Conservation (phyloP, 352 stramenopile species). For the Phytopythium aichiense region DNA sequence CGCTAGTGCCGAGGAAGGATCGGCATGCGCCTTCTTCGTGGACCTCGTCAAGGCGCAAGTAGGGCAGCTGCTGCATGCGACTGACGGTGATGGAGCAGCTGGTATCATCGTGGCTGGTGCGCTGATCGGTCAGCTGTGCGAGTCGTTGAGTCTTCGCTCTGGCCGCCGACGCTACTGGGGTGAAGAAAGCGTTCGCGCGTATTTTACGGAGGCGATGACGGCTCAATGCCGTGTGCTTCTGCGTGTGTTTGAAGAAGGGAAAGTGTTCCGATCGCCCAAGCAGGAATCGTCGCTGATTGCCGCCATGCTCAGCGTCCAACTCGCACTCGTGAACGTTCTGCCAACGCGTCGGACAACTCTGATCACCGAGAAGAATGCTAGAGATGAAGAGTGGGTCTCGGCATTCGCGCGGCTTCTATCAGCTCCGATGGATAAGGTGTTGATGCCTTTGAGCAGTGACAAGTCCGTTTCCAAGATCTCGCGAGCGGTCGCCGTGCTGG, state of each 20-base stretch:
- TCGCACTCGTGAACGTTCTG: constrained; percentile 26
- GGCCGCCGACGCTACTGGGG: constrained; percentile 16
- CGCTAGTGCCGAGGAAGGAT: constrained; percentile 31
- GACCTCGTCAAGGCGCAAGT: constrained; percentile 22
- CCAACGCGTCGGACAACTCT: neutral
- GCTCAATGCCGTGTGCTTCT: neutral
- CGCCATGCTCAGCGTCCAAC: constrained; percentile 27
- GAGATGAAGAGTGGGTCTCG: neutral
- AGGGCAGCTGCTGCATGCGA: constrained; percentile 8
- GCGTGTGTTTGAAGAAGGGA: constrained; percentile 30
- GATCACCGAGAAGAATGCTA: constrained; percentile 9
- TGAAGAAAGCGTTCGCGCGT: neutral
- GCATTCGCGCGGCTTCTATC: neutral
- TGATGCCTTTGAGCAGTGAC: constrained; percentile 14
- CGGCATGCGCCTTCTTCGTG: constrained; percentile 33
- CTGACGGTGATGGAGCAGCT: constrained; percentile 11
- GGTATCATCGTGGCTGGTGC: constrained; percentile 32
- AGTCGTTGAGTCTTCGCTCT: constrained; percentile 6
- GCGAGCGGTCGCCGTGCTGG: constrained; percentile 16
- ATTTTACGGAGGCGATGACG: neutral
- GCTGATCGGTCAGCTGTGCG: constrained; percentile 30
- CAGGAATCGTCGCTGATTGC: constrained; percentile 15
- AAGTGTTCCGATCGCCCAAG: constrained; percentile 26
- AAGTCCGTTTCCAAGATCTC: constrained; percentile 16
- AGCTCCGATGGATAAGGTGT: constrained; percentile 10